phyloP scores from a whole-genome alignment of 495 filamentous ascomycete genomes.

The Neurospora sp. region DNA sequence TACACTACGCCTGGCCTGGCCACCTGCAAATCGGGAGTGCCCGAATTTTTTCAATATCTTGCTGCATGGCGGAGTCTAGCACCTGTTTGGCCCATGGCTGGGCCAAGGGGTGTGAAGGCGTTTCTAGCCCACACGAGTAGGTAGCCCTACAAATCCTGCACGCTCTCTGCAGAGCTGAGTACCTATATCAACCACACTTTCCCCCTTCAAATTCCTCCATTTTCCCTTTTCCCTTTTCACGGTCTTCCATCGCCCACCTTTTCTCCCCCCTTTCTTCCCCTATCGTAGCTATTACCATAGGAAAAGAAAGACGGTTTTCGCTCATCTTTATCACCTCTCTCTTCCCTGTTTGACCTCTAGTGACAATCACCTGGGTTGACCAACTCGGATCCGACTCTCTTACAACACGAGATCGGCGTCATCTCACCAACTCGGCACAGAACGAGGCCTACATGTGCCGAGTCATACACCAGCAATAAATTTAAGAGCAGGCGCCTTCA shows the following conservation, averaged over 20 bases:
- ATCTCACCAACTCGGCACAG: slow-evolving; percentile 16
- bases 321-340: background rate
- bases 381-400: background rate
- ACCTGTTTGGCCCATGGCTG: background rate
- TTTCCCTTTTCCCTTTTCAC: background rate
- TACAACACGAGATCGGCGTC: slow-evolving; percentile 8
- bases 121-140: background rate
- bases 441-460: slow-evolving; percentile 20
- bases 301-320: background rate
- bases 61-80: background rate
- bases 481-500: slow-evolving; percentile 42
- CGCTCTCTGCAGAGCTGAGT: background rate
- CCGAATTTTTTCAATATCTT: background rate
- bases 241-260: background rate
- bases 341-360: background rate
- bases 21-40: background rate
- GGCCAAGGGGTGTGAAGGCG: too few species aligned
- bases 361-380: slow-evolving; percentile 1
- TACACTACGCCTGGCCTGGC: background rate
- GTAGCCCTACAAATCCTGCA: background rate
- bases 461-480: slow-evolving; percentile 19
- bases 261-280: background rate
- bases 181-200: background rate
- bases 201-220: background rate
- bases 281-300: background rate